phyloP scores from a whole-genome alignment of 805 yeast genomes.

The Zygotorulaspora florentina region DNA sequence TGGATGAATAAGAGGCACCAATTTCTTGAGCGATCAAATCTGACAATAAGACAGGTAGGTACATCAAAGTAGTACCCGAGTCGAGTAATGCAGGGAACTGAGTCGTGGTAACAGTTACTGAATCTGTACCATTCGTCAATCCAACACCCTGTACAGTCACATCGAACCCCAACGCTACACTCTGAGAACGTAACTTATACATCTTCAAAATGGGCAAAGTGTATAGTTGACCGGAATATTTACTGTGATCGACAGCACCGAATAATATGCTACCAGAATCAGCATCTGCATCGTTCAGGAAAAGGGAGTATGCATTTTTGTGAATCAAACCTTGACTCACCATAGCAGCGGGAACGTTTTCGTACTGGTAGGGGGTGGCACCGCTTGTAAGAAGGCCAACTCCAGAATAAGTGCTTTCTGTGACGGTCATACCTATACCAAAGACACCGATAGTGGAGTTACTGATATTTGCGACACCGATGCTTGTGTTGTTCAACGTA shows the following conservation, averaged over 20 bases:
- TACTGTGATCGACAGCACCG: conserved; percentile 68
- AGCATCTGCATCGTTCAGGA: conserved; percentile 44
- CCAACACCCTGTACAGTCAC: conserved; percentile 36
- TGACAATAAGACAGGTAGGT: conserved; percentile 41
- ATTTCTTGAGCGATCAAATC: conserved; percentile 37
- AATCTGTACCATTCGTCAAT: conserved; percentile 25
- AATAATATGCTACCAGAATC: conserved; percentile 55
- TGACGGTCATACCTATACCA: conserved; percentile 65
- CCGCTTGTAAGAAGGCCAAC: conserved; percentile 11
- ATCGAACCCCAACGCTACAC: conserved; percentile 27
- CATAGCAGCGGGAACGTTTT: conserved; percentile 63
- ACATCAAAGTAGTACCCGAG: conserved; percentile 43
- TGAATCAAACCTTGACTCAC: conserved; percentile 53
- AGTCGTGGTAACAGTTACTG: conserved; percentile 28
- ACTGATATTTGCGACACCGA: conserved; percentile 70
- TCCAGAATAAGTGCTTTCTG: conserved; percentile 57
- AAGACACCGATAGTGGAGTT: conserved; percentile 60
- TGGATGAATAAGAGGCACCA: conserved; percentile 42
- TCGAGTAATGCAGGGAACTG: conserved; percentile 41
- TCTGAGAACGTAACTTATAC: conserved; percentile 17
- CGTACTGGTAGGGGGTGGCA: conserved; percentile 42
- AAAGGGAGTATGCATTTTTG: conserved; percentile 58
- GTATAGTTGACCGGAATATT: conserved; percentile 49
- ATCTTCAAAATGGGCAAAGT: conserved; percentile 45
- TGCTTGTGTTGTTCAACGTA: conserved; percentile 48